phyloP scores from a whole-genome alignment of 257 asterid species.

The Solanum pinnatisectum region DNA sequence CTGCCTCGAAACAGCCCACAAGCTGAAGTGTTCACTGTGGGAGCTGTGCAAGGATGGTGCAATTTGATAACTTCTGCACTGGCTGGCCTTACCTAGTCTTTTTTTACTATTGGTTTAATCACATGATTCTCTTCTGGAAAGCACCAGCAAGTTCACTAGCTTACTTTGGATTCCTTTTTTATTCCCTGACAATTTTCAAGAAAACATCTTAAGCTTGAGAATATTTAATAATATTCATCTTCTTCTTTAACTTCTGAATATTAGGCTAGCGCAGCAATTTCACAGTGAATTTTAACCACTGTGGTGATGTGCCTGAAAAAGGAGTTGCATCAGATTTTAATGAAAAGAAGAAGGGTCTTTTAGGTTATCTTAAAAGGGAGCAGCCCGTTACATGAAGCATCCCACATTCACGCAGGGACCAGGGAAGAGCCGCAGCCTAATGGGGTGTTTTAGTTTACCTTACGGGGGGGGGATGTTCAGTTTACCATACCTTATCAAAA shows the following conservation, averaged over 20 bases:
- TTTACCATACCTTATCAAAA: not conserved
- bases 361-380: not conserved
- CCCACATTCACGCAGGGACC: not conserved
- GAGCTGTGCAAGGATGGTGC: not conserved
- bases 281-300: not conserved
- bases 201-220: not conserved
- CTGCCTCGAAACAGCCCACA: not conserved
- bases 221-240: not conserved
- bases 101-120: not conserved
- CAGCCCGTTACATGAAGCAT: not conserved
- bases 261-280: not conserved
- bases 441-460: not conserved
- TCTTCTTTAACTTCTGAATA: not conserved
- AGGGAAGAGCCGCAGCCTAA: not conserved
- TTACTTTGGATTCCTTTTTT: not conserved
- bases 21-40: not conserved
- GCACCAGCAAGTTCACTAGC: not conserved
- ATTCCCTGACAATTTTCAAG: not conserved
- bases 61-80: not conserved
- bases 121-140: not conserved
- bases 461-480: not conserved
- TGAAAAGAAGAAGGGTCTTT: not conserved
- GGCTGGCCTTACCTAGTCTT: not conserved
- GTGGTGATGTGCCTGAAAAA: not conserved
- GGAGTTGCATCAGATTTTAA: not conserved